Evolutionary conservation across 2,329 filamentous ascomycete species (phyloP), one percentile per base, ranked within the genome.

Genomic region (Pseudogymnoascus pannorum): DNA sequence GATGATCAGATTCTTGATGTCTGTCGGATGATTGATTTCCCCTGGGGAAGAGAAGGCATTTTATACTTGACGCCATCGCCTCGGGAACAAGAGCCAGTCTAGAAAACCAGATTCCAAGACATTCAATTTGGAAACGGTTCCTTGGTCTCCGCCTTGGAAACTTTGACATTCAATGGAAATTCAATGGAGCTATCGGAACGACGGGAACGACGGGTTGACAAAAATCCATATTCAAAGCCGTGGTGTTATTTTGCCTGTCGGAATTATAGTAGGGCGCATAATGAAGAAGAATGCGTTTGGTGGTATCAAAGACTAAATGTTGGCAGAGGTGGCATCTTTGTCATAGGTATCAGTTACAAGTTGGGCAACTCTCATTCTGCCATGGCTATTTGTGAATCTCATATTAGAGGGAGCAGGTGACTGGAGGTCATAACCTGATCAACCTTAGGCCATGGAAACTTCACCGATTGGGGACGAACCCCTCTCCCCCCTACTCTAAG

Each of bases 201-300:
- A 33, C 48, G 48, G 48, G 48, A 54, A 12, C 48, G 48, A 54
- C 5, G 48, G 26, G 48, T 20, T 54, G 48, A 54, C 14, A 54
- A 54, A 54, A 54, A 20, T 54, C 8, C 48, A 31, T 54, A 31
- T 31, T 20, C 48, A 20, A 54, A 26, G n/a, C 26, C 26, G 9
- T 54, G 48, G 8, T 54, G 26, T 8, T 54, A n/a, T 31, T 54
- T 33, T 54, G 26, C 26, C 48, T 33, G 48, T 54, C 48, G 6
- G 26, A 54, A 54, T 33, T 54, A 54, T 54, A 54, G 26, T 54
- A 54, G n/a, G 48, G 26, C 48, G 48, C 48, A 54, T 54, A 54
- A 31, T 54, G n/a, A 33, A 54, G 26, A 33, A 7, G 11, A 31
- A 33, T 54, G 9, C 9, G 5, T 3, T 20, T 14, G 26, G 16